Base-by-base conservation (phyloP, 768 basidiomycete species). In the Dioszegia hungarica region DNA sequence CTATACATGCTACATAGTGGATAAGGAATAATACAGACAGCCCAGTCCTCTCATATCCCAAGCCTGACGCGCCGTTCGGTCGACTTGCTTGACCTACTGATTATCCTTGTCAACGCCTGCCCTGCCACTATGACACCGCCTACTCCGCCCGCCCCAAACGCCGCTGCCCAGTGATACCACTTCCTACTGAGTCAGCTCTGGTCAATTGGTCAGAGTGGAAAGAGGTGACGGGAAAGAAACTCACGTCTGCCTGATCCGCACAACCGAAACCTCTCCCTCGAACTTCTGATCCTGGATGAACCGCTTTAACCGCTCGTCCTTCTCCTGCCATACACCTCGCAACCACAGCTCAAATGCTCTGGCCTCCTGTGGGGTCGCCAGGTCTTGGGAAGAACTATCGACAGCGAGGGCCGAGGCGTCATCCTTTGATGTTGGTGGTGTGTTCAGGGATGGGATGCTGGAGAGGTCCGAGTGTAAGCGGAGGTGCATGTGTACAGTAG, bases 401-500 rank as follows among this genome's bases (percentile, higher is more conserved):
- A n/a, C 11, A 14, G 14, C 24, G 49, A n/a, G n/a, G n/a, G n/a
- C n/a, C n/a, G n/a, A n/a, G n/a, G n/a, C n/a, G n/a, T n/a, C n/a
- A n/a, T 20, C 25, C 22, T 39, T 17, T 28, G 11, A 14, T 6
- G 11, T 19, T 19, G 14, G 77, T 78, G 68, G 76, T 72, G 19
- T 75, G 75, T 24, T 72, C 61, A 33, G 82, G 74, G 54, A 84
- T 56, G 72, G 85, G 3, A 65, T 64, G 14, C 56, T 57, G 11
- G 50, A 78, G 14, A 90, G 86, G 59, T 87, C 79, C 8, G 61
- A 46, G 72, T 88, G 90, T 62, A 86, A 78, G 44, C 90, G 84
- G 38, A 98, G 73, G 73, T 98, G 94, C 66, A 97, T 81, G 77
- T 94, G 89, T 34, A 99, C 81, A 8, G 80, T 78, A 0, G 93